Evolutionary conservation across 768 basidiomycete genomes (phyloP), one percentile per base, ranked within the genome.

Genomic region (Suillus luteus): DNA sequence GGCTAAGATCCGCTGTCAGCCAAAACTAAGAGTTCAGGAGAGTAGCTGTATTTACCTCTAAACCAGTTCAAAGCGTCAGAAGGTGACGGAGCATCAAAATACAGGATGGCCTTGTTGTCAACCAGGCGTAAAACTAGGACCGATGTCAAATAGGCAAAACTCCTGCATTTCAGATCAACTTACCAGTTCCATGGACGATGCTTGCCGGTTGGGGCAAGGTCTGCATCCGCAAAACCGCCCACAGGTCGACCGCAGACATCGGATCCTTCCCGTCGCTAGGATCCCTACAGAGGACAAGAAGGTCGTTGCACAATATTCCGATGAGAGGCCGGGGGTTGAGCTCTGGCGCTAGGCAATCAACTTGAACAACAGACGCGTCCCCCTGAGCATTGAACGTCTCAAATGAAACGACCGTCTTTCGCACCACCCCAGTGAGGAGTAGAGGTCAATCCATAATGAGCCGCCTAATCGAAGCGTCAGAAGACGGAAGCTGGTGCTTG

Each of bases 171-270:
- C 40, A 19, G 9, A 41, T 46, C 63, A 49, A 68, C 79, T 66
- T 72, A 91, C 92, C 86, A 73, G 91, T 95, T 48, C 92, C 92
- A 73, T 95, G 90, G 31, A 93, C 91, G 62, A 95, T 92, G 67
- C 90, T 93, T 19, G 93, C 94, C 6, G 93, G 95, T 70, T 95
- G 93, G 6, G 90, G 89, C 51, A 95, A 73, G 0, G 95, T 96
- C 75, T 96, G 94, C 94, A 99, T 95, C 49, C 96, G 84, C 65
- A 99, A 78, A 38, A 98, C 96, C 40, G 95, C 95, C 91, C 94
- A 98, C n/a, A 99, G 81, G 72, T 99, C 96, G 37, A 98, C 94
- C 27, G 72, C 77, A 4, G 86, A 88, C 54, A 81, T 79, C 27
- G 86, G 87, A 67, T 96, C 95, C 67, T 85, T 84, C 52, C 92